Evolutionary conservation across 2,329 filamentous ascomycete species (phyloP).

Genomic region (Paecilomyces niveus): DNA sequence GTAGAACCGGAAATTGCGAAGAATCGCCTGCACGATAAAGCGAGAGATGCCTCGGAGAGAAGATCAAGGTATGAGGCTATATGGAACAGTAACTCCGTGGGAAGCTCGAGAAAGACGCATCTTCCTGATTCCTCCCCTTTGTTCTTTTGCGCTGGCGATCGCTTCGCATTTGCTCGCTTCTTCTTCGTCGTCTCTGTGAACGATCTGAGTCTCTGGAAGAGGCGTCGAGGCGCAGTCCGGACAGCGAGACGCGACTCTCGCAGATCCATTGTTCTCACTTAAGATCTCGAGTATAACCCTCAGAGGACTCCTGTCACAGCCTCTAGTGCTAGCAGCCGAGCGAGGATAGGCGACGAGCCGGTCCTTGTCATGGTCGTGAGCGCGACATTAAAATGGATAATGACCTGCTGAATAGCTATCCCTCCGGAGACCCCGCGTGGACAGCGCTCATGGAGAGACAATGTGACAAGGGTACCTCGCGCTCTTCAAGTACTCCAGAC

Average conservation of each 20-base stretch:
- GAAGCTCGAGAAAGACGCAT: conserved; percentile 29
- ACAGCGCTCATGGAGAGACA: conserved; percentile 1
- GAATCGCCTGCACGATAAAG: conserved; percentile 32
- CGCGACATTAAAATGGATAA: neutral
- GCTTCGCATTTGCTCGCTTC: conserved; percentile 19
- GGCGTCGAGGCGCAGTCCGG: neutral
- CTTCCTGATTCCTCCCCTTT: conserved; percentile 12
- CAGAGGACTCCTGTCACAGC: neutral
- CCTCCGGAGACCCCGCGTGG: neutral
- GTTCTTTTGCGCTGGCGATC: neutral
- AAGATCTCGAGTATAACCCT: neutral
- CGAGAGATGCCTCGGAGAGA: conserved; percentile 28
- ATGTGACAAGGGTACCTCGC: conserved; percentile 15
- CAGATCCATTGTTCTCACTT: neutral
- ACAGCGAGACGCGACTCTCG: neutral
- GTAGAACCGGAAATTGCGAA: conserved; percentile 24
- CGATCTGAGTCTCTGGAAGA: neutral
- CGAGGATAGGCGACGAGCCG: neutral
- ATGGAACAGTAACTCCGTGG: conserved; percentile 30
- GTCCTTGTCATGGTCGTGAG: neutral
- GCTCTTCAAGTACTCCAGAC: conserved; percentile 19
- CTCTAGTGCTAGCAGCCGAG: neutral
- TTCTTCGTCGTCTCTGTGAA: neutral
- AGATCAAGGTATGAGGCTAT: conserved; percentile 28
- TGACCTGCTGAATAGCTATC: neutral